Evolutionary conservation across 129 eudicot genomes (phyloP), one percentile per base, ranked within the genome.

Genomic region (Glebionis coronaria): DNA sequence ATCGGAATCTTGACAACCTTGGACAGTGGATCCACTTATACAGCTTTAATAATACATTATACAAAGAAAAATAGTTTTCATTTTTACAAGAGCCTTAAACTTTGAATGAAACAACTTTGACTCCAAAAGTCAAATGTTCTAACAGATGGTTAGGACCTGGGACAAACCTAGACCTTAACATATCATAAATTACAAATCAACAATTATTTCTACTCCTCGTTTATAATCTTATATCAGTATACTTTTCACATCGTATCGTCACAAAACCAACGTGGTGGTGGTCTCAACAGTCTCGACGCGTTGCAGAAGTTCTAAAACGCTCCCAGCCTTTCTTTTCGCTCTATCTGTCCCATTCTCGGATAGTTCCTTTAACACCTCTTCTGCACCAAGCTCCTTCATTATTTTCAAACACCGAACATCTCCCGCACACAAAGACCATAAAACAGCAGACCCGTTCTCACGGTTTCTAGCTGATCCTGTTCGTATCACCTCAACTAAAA

Each of bases 321-420:
- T 79, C 58, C 76, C 85, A 8, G 97, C 99, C 73, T 93, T 93
- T 69, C 99, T 80, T 76, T 86, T 93, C 0, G 96, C 99, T 63
- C 99, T 82, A 3, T 89, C 97, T 4, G 99, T 93, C 12, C 99
- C 99, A 82, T 74, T 89, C 75, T 93, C 95, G 0, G 84, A 82
- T 29, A 93, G 62, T 67, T 93, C 92, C 76, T 81, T 86, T 77
- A 93, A 70, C 47, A 80, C 95, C 69, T 84, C 95, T 76, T 84
- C 99, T 5, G 90, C 99, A 8, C 95, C 88, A 29, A 80, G 90
- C 74, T 79, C 97, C 69, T 83, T 79, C 12, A 82, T 90, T 8
- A 83, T 46, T 35, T 77, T 83, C 68, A 93, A 63, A 59, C 27
- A 65, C 58, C 77, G 63, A n/a, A 56, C 68, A 49, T 86, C 91